phyloP scores from a whole-genome alignment of 2,329 filamentous ascomycete species.

The Verticillium zaregamsianum region DNA sequence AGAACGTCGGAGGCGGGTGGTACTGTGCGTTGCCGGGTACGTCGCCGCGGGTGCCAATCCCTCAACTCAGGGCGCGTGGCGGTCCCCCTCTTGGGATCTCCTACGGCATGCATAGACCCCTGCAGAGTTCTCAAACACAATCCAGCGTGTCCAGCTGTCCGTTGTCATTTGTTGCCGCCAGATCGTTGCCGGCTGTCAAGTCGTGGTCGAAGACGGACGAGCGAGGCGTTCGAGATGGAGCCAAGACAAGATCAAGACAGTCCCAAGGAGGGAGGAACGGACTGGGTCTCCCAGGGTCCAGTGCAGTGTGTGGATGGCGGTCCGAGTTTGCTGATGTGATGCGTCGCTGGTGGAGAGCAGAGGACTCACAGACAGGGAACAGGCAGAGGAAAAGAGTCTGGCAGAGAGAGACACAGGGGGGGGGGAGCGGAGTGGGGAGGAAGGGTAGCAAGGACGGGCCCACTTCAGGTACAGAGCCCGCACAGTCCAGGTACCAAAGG shows the following conservation, averaged over 20 bases:
- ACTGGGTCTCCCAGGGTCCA: background rate
- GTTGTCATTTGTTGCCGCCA: background rate
- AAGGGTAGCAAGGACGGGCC: background rate
- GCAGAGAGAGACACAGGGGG: background rate
- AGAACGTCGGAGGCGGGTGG: background rate
- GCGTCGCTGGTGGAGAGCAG: background rate
- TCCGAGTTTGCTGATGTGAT: background rate
- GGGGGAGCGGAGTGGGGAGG: background rate
- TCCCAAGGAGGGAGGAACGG: background rate
- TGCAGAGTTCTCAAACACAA: constrained; percentile 19
- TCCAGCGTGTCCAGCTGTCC: constrained; percentile 2
- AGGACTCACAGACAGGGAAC: background rate
- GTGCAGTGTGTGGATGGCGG: background rate
- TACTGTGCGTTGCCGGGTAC: background rate
- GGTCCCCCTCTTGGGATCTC: constrained; percentile 5
- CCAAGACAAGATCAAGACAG: background rate
- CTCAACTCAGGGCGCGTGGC: constrained; percentile 5
- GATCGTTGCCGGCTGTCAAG: background rate
- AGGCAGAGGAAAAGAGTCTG: background rate
- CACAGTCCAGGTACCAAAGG: background rate
- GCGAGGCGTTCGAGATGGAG: background rate
- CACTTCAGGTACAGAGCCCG: background rate
- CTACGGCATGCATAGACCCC: constrained; percentile 9
- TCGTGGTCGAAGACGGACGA: background rate
- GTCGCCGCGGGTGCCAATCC: background rate